Evolutionary conservation across 139 green algal species (phyloP).

Genomic region (Raphidocelis subcapitata): DNA sequence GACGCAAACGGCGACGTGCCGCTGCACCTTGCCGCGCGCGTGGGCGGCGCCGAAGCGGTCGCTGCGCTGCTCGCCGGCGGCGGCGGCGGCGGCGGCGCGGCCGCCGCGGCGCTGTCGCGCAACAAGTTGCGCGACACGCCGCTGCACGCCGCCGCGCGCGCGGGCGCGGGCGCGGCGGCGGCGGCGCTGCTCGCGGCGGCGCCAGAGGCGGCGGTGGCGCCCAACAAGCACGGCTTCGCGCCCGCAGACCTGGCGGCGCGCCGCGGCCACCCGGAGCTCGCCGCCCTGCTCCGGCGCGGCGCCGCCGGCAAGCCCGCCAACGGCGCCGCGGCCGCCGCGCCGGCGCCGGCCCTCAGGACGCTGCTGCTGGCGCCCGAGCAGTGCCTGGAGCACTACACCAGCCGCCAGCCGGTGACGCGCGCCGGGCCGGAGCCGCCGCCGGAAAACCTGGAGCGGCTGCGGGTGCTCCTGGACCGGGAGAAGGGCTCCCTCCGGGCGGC

Average conservation of each 20-base stretch:
- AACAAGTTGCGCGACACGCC: constrained; percentile 55
- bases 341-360: constrained; percentile 7
- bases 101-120: background rate
- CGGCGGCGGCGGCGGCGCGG: background rate
- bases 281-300: constrained; percentile 5
- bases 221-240: constrained; percentile 45
- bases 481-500: constrained; percentile 56
- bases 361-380: constrained; percentile 68
- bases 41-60: constrained; percentile 24
- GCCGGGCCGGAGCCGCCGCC: constrained; percentile 52
- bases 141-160: constrained; percentile 60
- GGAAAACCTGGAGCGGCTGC: constrained; percentile 82
- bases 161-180: constrained; percentile 24
- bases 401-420: constrained; percentile 50
- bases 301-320: background rate
- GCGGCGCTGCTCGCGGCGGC: constrained; percentile 30
- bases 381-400: constrained; percentile 69
- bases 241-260: constrained; percentile 38
- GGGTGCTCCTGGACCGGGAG: constrained; percentile 49
- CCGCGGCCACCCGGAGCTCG: constrained; percentile 33
- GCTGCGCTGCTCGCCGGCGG: constrained; percentile 20
- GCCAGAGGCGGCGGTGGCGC: background rate
- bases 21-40: constrained; percentile 65
- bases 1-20: constrained; percentile 73
- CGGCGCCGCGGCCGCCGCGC: constrained; percentile 1